These are phyloP conservation scores for Camellia japonica DNA, from an alignment of 148 eudicot species.

Conservation along the genomic window DNA sequence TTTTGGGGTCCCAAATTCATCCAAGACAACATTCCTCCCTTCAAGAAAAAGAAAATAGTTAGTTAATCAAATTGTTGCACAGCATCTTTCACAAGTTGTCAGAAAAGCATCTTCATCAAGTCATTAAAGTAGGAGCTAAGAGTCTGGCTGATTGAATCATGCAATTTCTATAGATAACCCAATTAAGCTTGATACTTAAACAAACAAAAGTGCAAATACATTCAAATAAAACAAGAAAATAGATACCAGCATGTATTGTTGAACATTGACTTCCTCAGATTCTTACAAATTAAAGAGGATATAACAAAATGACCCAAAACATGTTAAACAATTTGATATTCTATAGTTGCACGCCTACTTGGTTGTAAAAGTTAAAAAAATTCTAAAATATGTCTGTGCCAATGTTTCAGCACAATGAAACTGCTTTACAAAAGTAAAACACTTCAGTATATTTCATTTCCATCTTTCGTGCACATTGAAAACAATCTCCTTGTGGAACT, in stretches of 20 bases:
- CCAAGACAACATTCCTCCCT: slow-evolving; percentile 98
- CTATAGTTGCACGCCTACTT: neutral
- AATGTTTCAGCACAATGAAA: neutral
- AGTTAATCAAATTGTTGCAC: neutral
- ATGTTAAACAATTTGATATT: neutral
- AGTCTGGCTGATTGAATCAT: neutral
- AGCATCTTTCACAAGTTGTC: neutral
- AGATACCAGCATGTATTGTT: neutral
- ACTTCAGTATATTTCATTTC: neutral
- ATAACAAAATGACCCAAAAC: neutral
- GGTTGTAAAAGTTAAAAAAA: neutral
- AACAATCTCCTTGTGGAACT: too few relatives aligned
- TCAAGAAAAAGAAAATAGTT: slow-evolving; percentile 9
- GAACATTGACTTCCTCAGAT: neutral
- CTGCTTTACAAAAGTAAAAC: neutral
- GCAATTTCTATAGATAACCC: neutral
- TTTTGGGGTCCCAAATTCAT: slow-evolving; percentile 82
- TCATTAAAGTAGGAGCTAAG: neutral
- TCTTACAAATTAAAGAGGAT: neutral
- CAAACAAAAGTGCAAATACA: neutral
- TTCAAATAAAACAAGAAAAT: neutral
- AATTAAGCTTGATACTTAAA: neutral
- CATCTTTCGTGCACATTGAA: neutral
- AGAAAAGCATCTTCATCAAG: slow-evolving; percentile 2
- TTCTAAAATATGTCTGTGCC: neutral